Evolutionary conservation across 768 basidiomycete genomes (phyloP), one percentile per base, ranked within the genome.

Genomic region (Macrolepiota fuliginosa): DNA sequence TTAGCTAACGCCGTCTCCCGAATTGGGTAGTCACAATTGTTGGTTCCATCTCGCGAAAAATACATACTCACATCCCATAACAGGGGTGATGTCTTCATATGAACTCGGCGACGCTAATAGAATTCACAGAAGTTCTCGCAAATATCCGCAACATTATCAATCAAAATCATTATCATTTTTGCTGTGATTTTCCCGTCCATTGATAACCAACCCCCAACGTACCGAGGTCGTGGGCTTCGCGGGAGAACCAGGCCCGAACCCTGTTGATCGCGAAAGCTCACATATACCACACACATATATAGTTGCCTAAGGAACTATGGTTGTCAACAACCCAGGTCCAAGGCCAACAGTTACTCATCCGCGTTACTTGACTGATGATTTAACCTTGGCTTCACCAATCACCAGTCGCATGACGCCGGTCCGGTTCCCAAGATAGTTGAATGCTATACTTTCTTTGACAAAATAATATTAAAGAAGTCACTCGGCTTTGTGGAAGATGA

Each of bases 331-430:
- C 3, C 1, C 19, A 35, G 35, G n/a, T 7, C 29, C 29, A 32
- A 32, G n/a, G n/a, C 32, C 52, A 37, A 4, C 32, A 12, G 19
- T n/a, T 11, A 54, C 19, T 37, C 52, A 35, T 32, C 22, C n/a
- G 11, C 25, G 12, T 22, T 17, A 39, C 19, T 10, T 37, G 12
- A 17, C 35, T 24, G 36, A 54, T 57, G 11, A 24, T 22, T 47
- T 57, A 57, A 46, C 35, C 56, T 57, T 57, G 13, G n/a, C 11
- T 29, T 36, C 46, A 32, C 56, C 56, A 57, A 57, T 36, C 46
- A 32, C 56, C 56, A 57, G 47, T 57, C 29, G 56, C 56, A 4
- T 54, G 11, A 39, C 4, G 19, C 19, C 53, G 24, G 24, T 7
- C 10, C 47, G 47, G 24, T 13, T 27, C 24, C 47, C 25, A 49